Base-by-base conservation (phyloP, 2,329 filamentous ascomycete species). In the Capronia americana region DNA sequence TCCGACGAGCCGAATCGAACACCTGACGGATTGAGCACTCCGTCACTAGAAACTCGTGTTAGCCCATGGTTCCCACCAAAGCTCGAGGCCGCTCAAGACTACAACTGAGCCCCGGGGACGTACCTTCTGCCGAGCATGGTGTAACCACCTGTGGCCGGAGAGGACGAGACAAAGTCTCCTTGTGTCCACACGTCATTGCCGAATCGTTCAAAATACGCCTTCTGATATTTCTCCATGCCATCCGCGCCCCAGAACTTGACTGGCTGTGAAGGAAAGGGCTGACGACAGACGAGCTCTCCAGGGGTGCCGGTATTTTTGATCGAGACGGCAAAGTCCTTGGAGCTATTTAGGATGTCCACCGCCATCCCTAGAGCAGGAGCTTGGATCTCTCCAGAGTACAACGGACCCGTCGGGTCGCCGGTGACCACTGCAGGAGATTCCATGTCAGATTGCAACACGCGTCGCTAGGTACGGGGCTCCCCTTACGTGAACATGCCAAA, bases 1-100 rank as follows among this genome's bases (percentile, higher is more conserved):
- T 98, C 94, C 0, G 93, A 93, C 34, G 89, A 92, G 5, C 94
- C 94, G 75, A 98, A 98, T 0, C 94, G 84, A 24, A 98, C 92
- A 1, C 94, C 94, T 0, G 90, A 87, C 0, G 94, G 94, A 76
- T 98, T 98, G 12, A 66, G 61, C 44, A 65, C 67, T n/a, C 66
- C 68, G 57, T 73, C 66, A 4, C 87, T 89, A 30, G 23, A 24
- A 44, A 28, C 28, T 28, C 28, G 28, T 28, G 28, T 28, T 28
- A 28, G 28, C 28, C 28, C 28, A 28, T 6, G 28, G 28, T 28
- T 30, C 54, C 46, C 7, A 38, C 20, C 26, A 17, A 51, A 56
- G 14, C 28, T 20, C 20, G 54, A 20, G 3, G 28, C 2, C 28
- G 3, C 28, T 28, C 28, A 28, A 28, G 28, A 4, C 28, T 6